Evolutionary conservation across 2,329 filamentous ascomycete genomes (phyloP).

Genomic region (Penicillium sp.): DNA sequence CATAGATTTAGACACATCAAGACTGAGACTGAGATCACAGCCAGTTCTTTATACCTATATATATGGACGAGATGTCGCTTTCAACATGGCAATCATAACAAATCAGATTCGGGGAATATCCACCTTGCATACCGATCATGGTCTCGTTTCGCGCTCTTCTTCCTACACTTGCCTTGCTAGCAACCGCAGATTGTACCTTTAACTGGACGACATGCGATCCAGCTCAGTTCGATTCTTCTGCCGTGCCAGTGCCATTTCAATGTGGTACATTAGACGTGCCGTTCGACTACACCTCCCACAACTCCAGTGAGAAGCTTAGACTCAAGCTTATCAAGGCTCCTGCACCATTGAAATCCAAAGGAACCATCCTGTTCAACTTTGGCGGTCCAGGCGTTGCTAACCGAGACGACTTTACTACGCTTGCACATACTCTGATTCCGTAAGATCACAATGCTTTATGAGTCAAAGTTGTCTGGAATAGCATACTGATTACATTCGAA

Average conservation of each 20-base stretch:
- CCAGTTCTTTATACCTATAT: neutral
- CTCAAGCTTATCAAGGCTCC: slow-evolving; percentile 17
- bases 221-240: slow-evolving; percentile 3
- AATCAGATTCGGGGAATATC: neutral
- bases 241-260: slow-evolving; percentile 1
- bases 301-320: slow-evolving; percentile 10
- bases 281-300: slow-evolving; percentile 16
- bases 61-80: neutral
- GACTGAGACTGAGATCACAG: neutral
- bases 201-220: slow-evolving; percentile 8
- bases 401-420: neutral
- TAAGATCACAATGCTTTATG: neutral
- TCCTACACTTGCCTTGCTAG: slow-evolving; percentile 1
- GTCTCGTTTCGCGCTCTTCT: slow-evolving; percentile 30
- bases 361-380: slow-evolving; percentile 16
- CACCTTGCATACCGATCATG: slow-evolving; percentile 30
- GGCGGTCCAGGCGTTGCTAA: slow-evolving; percentile 13
- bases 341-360: slow-evolving; percentile 14
- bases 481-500: slow-evolving; percentile 1
- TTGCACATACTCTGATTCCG: slow-evolving; percentile 5
- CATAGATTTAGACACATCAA: neutral
- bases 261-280: slow-evolving; percentile 21
- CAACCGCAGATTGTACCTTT: slow-evolving; percentile 5
- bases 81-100: neutral
- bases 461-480: neutral